Evolutionary conservation across 352 stramenopile species (phyloP), one percentile per base, ranked within the genome.

Genomic region (Globisporangium parvum): DNA sequence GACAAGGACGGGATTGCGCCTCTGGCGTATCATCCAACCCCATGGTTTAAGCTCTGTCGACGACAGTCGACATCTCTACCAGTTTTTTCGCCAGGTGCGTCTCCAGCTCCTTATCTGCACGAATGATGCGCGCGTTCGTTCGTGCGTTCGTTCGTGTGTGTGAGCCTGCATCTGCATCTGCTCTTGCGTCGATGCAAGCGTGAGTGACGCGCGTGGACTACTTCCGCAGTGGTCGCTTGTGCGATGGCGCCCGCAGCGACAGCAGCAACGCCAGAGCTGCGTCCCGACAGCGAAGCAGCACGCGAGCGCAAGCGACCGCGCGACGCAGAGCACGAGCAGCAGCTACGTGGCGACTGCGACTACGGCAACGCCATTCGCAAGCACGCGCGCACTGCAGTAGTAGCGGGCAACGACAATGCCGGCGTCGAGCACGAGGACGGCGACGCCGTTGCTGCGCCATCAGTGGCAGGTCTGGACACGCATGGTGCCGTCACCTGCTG

Each of bases 1-100:
- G 86, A 93, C 85, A 96, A 96, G 86, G 84, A 96, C 86, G 86
- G 84, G 86, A 96, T 88, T 91, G 75, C 80, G 75, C 52, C 63
- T 49, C 54, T 31, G 72, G 79, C 77, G 83, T 85, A 91, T 87
- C 74, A n/a, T n/a, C 77, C 88, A 88, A 65, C 55, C 63, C 76
- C 54, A 76, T 87, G 82, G 80, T 91, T 91, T 89, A 91, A 91
- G 84, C 81, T 87, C 73, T 92, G 84, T 77, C 57, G 49, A 45
- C 23, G 8, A 23, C 23, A 18, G 53, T 12, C 53, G 69, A 74
- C 70, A 91, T 91, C 80, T 87, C 57, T 67, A 72, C 71, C 80
- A 62, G 17, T 80, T 87, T 87, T 88, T 87, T 85, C 73, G 45
- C 26, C 39, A 46, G 24, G 41, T 20, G 12, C 14, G 18, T 49